Percentiles rank a stretch among this genome's conserved stretches.
phyloP scores from a whole-genome alignment of 768 basidiomycete genomes.

The Mycena venus region DNA sequence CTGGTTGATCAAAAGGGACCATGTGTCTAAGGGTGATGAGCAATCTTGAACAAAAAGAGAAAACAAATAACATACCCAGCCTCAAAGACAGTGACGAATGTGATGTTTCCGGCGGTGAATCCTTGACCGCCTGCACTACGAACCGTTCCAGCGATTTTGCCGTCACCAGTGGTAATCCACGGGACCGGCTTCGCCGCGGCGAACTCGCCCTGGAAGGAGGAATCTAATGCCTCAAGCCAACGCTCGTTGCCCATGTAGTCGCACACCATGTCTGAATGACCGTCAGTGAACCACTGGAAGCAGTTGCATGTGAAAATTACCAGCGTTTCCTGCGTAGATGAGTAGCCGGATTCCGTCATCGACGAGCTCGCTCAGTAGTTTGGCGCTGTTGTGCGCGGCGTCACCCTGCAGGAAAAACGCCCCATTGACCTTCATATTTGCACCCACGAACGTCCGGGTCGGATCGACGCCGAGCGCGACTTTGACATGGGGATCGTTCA shows the following conservation, averaged over 20 bases:
- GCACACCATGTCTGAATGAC: conserved; percentile 81
- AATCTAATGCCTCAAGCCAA: conserved; percentile 78
- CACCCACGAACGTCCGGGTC: conserved; percentile 70
- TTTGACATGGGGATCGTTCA: conserved; percentile 86
- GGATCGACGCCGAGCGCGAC: conserved; percentile 82
- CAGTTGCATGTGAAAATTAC: conserved; percentile 48
- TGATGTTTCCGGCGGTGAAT: conserved; percentile 84
- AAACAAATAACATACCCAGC: conserved; percentile 73
- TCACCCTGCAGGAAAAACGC: conserved; percentile 89
- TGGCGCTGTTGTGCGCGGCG: conserved; percentile 85
- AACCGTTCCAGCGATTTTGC: conserved; percentile 74
- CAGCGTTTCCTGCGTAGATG: conserved; percentile 92
- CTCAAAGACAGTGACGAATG: conserved; percentile 82
- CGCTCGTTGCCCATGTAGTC: conserved; percentile 87
- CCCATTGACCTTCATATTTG: conserved; percentile 84
- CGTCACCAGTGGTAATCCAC: conserved; percentile 68
- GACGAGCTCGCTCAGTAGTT: conserved; percentile 83
- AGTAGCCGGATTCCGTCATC: conserved; percentile 86
- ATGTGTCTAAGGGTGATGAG: conserved; percentile 71
- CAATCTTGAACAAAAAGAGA: neutral
- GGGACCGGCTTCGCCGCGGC: conserved; percentile 58
- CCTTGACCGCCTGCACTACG: conserved; percentile 76
- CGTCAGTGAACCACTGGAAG: conserved; percentile 25
- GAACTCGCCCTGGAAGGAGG: conserved; percentile 75
- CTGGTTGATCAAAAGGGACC: conserved; percentile 93